Evolutionary conservation across 1,139 yeast species (phyloP).

Genomic region (Blastobotrys ciferrii): DNA sequence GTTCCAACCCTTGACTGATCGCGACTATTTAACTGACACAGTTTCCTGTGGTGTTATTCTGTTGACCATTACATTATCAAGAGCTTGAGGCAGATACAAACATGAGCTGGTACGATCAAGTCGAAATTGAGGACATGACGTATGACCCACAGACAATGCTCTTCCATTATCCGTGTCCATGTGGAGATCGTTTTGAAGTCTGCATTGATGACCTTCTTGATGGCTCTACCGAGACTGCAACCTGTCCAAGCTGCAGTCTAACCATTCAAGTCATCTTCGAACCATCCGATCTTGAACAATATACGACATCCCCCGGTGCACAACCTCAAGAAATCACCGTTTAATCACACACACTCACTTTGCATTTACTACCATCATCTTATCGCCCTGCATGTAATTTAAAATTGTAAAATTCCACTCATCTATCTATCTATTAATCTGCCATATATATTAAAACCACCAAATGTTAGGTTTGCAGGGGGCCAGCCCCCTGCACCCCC

Average conservation of each 20-base stretch:
- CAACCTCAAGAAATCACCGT: background rate
- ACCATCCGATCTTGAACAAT: background rate
- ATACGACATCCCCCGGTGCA: background rate
- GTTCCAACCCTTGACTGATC: no score
- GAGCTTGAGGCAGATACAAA: no score
- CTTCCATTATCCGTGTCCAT: conserved; percentile 96
- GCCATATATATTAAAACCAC: no score
- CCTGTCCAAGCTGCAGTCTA: conserved; percentile 92
- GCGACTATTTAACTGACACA: background rate
- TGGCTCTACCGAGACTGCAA: conserved; percentile 88
- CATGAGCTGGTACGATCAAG: conserved; percentile 80
- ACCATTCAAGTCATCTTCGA: conserved; percentile 93
- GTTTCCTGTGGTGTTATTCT: no score
- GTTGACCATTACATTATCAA: no score
- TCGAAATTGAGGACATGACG: conserved; percentile 95
- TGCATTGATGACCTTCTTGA: conserved; percentile 80
- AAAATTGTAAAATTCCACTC: no score
- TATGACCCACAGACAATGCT: conserved; percentile 77
- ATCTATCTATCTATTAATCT: no score
- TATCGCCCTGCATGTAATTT: no score
- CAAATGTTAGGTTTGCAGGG: no score
- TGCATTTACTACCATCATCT: no score
- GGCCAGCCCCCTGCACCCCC: no score
- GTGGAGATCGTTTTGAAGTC: conserved; percentile 93
- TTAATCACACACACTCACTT: no score